Base-by-base conservation (phyloP, 805 yeast species). In the Pichia occidentalis region DNA sequence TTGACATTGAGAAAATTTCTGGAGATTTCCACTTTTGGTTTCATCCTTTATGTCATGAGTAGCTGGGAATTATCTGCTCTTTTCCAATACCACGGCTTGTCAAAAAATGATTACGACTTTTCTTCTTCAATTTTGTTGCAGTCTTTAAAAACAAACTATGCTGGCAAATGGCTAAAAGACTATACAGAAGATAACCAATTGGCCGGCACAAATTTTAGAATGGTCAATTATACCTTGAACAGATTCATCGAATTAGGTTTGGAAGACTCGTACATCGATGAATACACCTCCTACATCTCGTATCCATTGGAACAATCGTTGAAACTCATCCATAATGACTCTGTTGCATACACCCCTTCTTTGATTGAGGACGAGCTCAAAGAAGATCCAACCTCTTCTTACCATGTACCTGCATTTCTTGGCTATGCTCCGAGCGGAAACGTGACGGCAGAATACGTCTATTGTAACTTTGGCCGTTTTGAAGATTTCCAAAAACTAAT, bases 351-450 rank as follows among this genome's bases (percentile, higher is more conserved):
- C 52, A 62, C 65, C 39, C 82, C 90, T 7, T 58, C 73, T 4
- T 60, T 83, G 36, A 59, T 61, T 33, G 77, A 74, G 45, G 81
- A 76, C 45, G 56, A 43, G 52, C 58, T 55, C 3, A 46, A 53
- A 11, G 73, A 71, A 27, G 83, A 77, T 51, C 67, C 71, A 11
- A 70, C 74, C 10, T 60, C 79, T 1, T 50, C 52, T 7, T 73
- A 68, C 42, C 57, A 67, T 24, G 69, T 80, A 19, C 88, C 87
- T 11, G 77, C 86, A 0, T 84, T 83, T 63, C 79, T 80, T 53
- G 87, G 85, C 1, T 83, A 80, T 51, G 76, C 85, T 4, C 87
- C 84, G 8, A 68, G 71, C 39, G 94, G 92, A 28, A 80, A 81
- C 49, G 84, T 77, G 30, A 80, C 86, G 4, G 82, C 77, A 2